These are phyloP conservation scores for Ogataea parapolymorpha DNA, from an alignment of 805 yeast species.

Conservation along the genomic window DNA sequence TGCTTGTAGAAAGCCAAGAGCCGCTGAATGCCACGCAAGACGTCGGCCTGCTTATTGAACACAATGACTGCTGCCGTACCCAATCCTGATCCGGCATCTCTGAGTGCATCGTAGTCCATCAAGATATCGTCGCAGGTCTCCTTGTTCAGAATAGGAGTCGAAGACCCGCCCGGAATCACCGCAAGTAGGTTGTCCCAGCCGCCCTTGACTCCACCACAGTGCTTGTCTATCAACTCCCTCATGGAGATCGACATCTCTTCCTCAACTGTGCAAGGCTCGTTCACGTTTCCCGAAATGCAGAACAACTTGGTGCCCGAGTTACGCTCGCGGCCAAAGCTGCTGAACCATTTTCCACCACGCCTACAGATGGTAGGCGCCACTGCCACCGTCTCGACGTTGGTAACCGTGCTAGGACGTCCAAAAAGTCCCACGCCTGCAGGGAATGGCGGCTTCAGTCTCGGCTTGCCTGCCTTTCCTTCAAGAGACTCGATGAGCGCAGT, in stretches of 20 bases:
- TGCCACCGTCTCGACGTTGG: slow-evolving; percentile 88
- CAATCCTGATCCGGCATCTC: slow-evolving; percentile 81
- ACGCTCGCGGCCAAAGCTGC: slow-evolving; percentile 78
- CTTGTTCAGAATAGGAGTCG: slow-evolving; percentile 78
- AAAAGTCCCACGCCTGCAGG: slow-evolving; percentile 92
- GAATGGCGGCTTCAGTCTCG: slow-evolving; percentile 91
- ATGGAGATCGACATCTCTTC: slow-evolving; percentile 92
- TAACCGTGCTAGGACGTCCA: slow-evolving; percentile 88
- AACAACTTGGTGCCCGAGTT: slow-evolving; percentile 79
- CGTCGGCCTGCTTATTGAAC: slow-evolving; percentile 82
- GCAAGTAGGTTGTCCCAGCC: slow-evolving; percentile 92
- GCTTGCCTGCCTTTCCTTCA: slow-evolving; percentile 93
- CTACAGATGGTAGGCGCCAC: slow-evolving; percentile 88
- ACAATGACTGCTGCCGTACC: slow-evolving; percentile 95
- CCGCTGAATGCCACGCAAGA: slow-evolving; percentile 82
- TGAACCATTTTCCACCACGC: slow-evolving; percentile 88
- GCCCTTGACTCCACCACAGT: slow-evolving; percentile 88
- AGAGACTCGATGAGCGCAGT: slow-evolving; percentile 84
- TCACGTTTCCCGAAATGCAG: slow-evolving; percentile 88
- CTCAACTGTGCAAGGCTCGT: slow-evolving; percentile 89
- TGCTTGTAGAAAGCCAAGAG: slow-evolving; percentile 82
- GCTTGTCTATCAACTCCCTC: slow-evolving; percentile 77
- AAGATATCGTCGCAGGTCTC: slow-evolving; percentile 62
- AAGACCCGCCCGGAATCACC: slow-evolving; percentile 87
- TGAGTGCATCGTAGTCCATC: slow-evolving; percentile 87